A percentile compares a stretch with the other conserved stretches of the same genome.
These are phyloP conservation scores for Solanum lignicaule DNA, from an alignment of 257 asterid species.

Conservation along the genomic window DNA sequence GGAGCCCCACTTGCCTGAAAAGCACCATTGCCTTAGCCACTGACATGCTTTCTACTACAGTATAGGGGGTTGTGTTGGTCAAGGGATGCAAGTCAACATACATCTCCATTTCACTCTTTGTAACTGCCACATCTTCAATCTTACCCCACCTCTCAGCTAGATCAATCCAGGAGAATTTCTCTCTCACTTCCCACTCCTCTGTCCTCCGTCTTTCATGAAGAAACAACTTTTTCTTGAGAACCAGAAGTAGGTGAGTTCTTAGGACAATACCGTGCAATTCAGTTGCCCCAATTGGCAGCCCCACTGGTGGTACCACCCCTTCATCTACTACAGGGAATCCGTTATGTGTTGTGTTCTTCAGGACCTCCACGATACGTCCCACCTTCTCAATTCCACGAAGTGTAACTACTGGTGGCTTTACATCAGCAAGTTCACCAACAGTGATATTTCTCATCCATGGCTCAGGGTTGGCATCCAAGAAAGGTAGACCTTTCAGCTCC, in stretches of 20 bases:
- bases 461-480: conserved; percentile 82
- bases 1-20: conserved; percentile 79
- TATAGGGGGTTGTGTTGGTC: conserved; percentile 66
- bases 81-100: conserved; percentile 77
- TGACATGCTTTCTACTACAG: conserved; percentile 72
- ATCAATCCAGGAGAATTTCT: conserved; percentile 59
- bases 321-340: conserved; percentile 78
- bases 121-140: conserved; percentile 55
- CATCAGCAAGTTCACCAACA: conserved; percentile 74
- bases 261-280: conserved; percentile 70
- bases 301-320: conserved; percentile 75
- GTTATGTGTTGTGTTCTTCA: conserved; percentile 69
- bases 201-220: conserved; percentile 54
- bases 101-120: conserved; percentile 72
- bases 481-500: conserved; percentile 84
- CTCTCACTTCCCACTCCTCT: conserved; percentile 77
- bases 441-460: conserved; percentile 95
- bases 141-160: conserved; percentile 64
- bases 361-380: conserved; percentile 58
- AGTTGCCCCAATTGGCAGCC: conserved; percentile 31
- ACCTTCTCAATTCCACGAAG: conserved; percentile 76
- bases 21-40: conserved; percentile 91
- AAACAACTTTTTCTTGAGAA: conserved; percentile 73
- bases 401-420: conserved; percentile 55
- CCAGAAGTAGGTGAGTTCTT: conserved; percentile 68